Evolutionary conservation across 768 basidiomycete species (phyloP), one percentile per base, ranked within the genome.

Genomic region (Mycena floridula): DNA sequence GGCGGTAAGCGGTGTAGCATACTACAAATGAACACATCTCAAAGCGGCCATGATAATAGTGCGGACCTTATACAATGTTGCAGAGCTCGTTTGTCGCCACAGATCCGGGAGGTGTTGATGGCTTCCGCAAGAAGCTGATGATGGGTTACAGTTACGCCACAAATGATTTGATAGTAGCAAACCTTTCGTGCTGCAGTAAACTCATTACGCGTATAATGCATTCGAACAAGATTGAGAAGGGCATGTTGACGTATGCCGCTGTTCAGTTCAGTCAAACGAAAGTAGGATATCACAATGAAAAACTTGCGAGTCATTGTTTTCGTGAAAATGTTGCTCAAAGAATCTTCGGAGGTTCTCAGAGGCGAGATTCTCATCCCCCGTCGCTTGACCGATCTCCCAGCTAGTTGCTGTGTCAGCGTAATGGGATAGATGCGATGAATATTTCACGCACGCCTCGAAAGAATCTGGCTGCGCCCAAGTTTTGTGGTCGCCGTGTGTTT

Each of bases 241-340:
- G 87, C 86, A 57, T 87, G 84, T 48, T 90, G 89, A 40, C 89
- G 84, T 46, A 86, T 61, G 5, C 85, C 85, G 15, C 88, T 91
- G 53, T 22, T 40, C 43, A 35, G 20, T 32, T 38, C 27, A 52
- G 30, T 21, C 16, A 40, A 23, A n/a, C 20, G 20, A 15, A 7
- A 6, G 35, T n/a, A 30, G 28, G 4, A 36, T 22, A 2, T 12
- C 30, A 30, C n/a, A n/a, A n/a, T n/a, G n/a, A n/a, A n/a, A 36
- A 7, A 70, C 87, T 53, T 47, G 89, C 88, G 87, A 91, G 59
- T 91, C 88, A 50, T 79, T 82, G 25, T 70, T 74, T 45, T 85
- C 80, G 50, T 89, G 83, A 54, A 92, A 92, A 55, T 79, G 83
- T 48, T 91, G 89, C 57, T 91, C 89, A 51, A 91, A 92, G 59